These are phyloP conservation scores for Basipetospora sp. DNA, from an alignment of 2,329 filamentous ascomycete species.

Conservation along the genomic window DNA sequence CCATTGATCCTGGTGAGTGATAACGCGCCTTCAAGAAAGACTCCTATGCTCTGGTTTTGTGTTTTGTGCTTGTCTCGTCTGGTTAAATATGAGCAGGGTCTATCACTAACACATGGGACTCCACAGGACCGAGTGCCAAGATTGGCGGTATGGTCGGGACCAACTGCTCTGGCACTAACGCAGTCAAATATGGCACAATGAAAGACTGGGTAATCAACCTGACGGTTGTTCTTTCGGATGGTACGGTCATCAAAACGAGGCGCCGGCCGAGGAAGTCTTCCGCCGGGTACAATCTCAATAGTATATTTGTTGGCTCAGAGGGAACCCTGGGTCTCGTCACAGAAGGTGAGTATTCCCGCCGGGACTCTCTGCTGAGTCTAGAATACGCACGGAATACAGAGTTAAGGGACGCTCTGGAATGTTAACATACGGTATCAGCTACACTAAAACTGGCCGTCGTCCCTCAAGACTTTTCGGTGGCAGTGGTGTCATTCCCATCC, in stretches of 20 bases:
- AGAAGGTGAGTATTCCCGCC: slow-evolving; percentile 32
- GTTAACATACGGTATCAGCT: slow-evolving; percentile 29
- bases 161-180: slow-evolving; percentile 65
- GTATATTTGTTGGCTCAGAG: slow-evolving; percentile 67
- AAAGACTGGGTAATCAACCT: slow-evolving; percentile 77
- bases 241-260: slow-evolving; percentile 64
- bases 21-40: too few species aligned
- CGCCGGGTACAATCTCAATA: slow-evolving; percentile 70
- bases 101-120: neutral
- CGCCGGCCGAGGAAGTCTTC: slow-evolving; percentile 66
- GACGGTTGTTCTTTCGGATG: slow-evolving; percentile 67
- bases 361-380: neutral
- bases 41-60: neutral
- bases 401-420: too few species aligned
- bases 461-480: slow-evolving; percentile 62
- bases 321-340: slow-evolving; percentile 71
- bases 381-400: neutral
- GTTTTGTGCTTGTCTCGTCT: neutral
- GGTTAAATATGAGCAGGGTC: neutral
- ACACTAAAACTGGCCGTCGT: slow-evolving; percentile 67
- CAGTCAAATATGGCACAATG: slow-evolving; percentile 72
- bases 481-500: slow-evolving; percentile 63
- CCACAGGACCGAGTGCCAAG: slow-evolving; percentile 48
- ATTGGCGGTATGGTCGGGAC: slow-evolving; percentile 76
- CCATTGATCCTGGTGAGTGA: slow-evolving; percentile 60